phyloP scores from a whole-genome alignment of 1,139 yeast genomes.

The Yamadazyma diospyri region DNA sequence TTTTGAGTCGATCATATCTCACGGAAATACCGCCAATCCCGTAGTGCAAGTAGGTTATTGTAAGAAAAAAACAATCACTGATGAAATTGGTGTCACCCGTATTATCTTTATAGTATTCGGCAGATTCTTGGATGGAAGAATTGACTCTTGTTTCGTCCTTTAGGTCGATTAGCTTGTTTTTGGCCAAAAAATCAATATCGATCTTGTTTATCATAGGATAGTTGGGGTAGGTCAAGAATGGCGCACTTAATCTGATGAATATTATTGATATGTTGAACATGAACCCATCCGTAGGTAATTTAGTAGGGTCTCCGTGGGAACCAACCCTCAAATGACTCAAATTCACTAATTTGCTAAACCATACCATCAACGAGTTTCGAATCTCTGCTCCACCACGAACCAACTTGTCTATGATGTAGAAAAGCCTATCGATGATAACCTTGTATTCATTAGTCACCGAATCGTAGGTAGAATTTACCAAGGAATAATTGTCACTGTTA shows the following conservation, averaged over 20 bases:
- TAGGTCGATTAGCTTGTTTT: constrained; percentile 51
- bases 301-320: constrained; percentile 68
- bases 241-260: constrained; percentile 70
- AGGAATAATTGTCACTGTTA: constrained; percentile 33
- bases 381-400: constrained; percentile 73
- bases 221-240: constrained; percentile 69
- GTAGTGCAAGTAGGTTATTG: constrained; percentile 77
- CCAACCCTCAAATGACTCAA: constrained; percentile 86
- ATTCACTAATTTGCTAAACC: constrained; percentile 71
- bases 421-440: constrained; percentile 56
- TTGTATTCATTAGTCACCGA: constrained; percentile 60
- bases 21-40: constrained; percentile 81
- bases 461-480: constrained; percentile 46
- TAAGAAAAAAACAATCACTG: constrained; percentile 80
- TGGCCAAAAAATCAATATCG: constrained; percentile 58
- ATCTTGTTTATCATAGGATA: constrained; percentile 70
- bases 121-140: constrained; percentile 69
- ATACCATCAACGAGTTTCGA: constrained; percentile 58
- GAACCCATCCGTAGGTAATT: constrained; percentile 74
- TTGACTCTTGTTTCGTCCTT: constrained; percentile 80
- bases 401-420: constrained; percentile 66
- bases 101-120: constrained; percentile 43
- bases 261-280: constrained; percentile 74
- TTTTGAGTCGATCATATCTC: constrained; percentile 53
- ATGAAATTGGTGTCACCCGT: constrained; percentile 62